phyloP scores from a whole-genome alignment of 2,329 filamentous ascomycete species.

The Talaromyces marneffei region DNA sequence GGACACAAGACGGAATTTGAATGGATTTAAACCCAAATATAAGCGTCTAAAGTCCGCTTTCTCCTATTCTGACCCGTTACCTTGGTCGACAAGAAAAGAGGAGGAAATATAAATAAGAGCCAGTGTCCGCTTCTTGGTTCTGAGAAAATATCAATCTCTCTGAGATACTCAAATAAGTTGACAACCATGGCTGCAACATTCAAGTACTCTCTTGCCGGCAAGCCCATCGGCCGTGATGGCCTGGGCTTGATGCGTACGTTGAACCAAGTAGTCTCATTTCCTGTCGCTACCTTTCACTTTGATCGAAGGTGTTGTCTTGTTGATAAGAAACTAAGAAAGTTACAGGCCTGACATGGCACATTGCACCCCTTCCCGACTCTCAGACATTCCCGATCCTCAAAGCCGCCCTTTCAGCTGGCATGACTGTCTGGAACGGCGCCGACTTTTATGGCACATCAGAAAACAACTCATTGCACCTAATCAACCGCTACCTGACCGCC shows the following conservation, averaged over 20 bases:
- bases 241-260: constrained; percentile 16
- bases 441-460: constrained; percentile 59
- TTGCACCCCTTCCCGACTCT: constrained; percentile 14
- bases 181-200: background rate
- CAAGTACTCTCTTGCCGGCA: constrained; percentile 6
- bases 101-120: background rate
- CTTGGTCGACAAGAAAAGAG: background rate
- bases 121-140: background rate
- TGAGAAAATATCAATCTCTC: background rate
- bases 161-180: background rate
- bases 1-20: background rate
- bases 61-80: background rate
- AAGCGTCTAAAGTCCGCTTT: background rate
- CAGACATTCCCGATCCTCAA: constrained; percentile 40
- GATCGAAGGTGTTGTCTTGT: background rate
- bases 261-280: background rate
- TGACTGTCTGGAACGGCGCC: constrained; percentile 54
- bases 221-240: constrained; percentile 14
- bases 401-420: constrained; percentile 44
- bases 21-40: background rate
- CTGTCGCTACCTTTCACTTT: background rate
- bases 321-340: background rate
- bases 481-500: constrained; percentile 57
- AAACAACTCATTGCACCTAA: constrained; percentile 54
- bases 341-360: constrained; percentile 25